Conservation (phyloP, 495 filamentous ascomycete species). For the Aspergillus panamensis region DNA sequence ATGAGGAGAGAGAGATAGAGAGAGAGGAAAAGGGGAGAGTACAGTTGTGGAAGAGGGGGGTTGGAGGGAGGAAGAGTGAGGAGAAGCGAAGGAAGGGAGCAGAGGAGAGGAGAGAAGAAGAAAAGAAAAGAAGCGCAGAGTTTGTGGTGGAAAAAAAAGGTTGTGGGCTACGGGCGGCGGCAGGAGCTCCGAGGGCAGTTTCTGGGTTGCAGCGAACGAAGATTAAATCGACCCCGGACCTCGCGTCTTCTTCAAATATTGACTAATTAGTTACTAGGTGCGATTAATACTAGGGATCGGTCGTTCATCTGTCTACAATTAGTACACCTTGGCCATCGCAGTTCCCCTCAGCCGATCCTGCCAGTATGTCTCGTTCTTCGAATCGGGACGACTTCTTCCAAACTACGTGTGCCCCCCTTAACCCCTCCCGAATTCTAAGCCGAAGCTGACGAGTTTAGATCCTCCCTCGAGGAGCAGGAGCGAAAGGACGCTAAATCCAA, state of each 20-base stretch:
- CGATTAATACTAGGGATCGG: no score
- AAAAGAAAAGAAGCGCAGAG: constrained; percentile 16
- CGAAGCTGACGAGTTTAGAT: constrained; percentile 42
- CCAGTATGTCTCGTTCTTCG: constrained; percentile 59
- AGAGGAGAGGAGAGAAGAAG: constrained; percentile 15
- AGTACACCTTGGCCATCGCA: not conserved
- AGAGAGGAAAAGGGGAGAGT: constrained; percentile 19
- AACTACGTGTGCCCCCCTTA: constrained; percentile 58
- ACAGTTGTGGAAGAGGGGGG: constrained; percentile 12
- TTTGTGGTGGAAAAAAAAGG: constrained; percentile 35
- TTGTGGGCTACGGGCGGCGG: constrained; percentile 37
- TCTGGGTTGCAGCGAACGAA: no score
- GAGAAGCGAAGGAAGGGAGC: constrained; percentile 15
- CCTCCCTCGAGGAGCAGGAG: constrained; percentile 64
- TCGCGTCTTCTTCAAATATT: no score
- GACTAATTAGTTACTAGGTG: no score
- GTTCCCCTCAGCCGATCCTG: not conserved
- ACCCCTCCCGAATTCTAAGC: not conserved
- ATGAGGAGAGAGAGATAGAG: constrained; percentile 17
- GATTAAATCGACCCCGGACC: no score
- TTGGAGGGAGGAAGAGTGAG: constrained; percentile 15
- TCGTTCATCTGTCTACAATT: no score
- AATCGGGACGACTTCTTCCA: constrained; percentile 84
- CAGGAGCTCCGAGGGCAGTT: constrained; percentile 40
- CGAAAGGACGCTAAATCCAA: constrained; percentile 75